Conservation (phyloP, 148 eudicot genomes). For the Dysphania ambrosioides region DNA sequence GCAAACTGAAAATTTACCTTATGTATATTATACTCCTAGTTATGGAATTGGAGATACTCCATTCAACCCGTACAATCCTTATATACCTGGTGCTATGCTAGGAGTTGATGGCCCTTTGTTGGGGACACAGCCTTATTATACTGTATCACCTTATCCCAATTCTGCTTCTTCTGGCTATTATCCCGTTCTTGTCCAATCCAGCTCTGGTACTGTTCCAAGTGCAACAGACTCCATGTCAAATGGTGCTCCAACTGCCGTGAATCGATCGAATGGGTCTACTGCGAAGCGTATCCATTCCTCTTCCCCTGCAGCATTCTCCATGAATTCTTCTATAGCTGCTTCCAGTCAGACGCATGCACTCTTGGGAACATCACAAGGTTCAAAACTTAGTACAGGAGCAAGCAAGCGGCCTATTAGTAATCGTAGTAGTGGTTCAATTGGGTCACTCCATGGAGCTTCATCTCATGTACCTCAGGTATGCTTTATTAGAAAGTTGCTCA, state of each 20-base stretch:
- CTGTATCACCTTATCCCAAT: conserved; percentile 63
- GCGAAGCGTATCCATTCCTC: conserved; percentile 41
- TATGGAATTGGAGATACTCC: conserved; percentile 81
- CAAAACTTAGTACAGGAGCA: conserved; percentile 43
- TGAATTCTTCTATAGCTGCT: conserved; percentile 34
- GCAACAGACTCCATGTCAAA: conserved; percentile 43
- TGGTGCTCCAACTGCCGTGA: conserved; percentile 35
- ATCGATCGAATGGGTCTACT: conserved; percentile 39
- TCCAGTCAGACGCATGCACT: conserved; percentile 42
- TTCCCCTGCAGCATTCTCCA: conserved; percentile 39
- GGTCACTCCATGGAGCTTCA: conserved; percentile 38
- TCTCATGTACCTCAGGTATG: conserved; percentile 58
- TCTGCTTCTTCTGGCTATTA: conserved; percentile 47
- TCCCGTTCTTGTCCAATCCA: conserved; percentile 58
- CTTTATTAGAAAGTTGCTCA: background rate
- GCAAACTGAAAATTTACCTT: conserved; percentile 69
- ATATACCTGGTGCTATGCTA: conserved; percentile 89
- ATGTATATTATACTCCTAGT: conserved; percentile 73
- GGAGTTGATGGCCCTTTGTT: conserved; percentile 68
- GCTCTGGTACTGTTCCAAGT: conserved; percentile 44
- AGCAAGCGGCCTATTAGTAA: conserved; percentile 44
- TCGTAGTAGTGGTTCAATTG: conserved; percentile 36
- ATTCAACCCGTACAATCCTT: conserved; percentile 94
- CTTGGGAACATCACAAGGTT: conserved; percentile 39
- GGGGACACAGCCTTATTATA: conserved; percentile 71